These are phyloP conservation scores for Phialophora expanda DNA, from an alignment of 2,329 filamentous ascomycete genomes.

Conservation along the genomic window DNA sequence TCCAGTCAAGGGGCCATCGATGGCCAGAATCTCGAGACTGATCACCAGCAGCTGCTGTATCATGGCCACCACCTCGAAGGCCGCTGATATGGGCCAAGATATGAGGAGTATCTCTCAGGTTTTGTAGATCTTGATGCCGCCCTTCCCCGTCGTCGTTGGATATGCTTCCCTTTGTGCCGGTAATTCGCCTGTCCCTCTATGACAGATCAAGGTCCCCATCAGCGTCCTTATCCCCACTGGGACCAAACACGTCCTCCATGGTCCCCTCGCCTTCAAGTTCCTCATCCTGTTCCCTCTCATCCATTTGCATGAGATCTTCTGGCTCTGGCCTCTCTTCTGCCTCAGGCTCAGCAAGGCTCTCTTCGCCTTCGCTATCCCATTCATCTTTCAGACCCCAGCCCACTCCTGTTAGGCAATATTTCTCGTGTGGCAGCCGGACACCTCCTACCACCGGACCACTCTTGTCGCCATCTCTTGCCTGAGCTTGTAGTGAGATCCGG, in stretches of 20 bases:
- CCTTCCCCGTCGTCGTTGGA: not conserved
- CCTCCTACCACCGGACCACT: constrained; percentile 54
- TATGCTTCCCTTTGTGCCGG: not conserved
- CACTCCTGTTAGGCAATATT: constrained; percentile 64
- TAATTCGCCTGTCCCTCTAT: constrained; percentile 1
- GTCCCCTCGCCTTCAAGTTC: constrained; percentile 40
- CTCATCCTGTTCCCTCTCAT: constrained; percentile 41
- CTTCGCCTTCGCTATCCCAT: constrained; percentile 62
- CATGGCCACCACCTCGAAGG: not conserved
- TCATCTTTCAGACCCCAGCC: constrained; percentile 64
- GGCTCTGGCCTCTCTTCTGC: constrained; percentile 33
- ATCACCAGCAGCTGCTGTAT: not conserved
- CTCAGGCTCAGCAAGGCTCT: constrained; percentile 43
- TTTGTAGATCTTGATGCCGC: not conserved
- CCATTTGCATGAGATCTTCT: constrained; percentile 38
- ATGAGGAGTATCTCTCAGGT: not conserved
- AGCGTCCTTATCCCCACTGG: constrained; percentile 42
- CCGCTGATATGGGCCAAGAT: not conserved
- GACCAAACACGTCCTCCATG: constrained; percentile 44
- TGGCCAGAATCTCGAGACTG: too few species aligned
- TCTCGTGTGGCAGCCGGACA: constrained; percentile 65
- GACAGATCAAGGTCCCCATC: constrained; percentile 48
- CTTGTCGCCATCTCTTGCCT: constrained; percentile 38
- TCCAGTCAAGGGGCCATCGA: not conserved
- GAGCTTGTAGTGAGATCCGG: constrained; percentile 59